These are phyloP conservation scores for Breynia disticha DNA, from an alignment of 441 rosid species.

Conservation along the genomic window DNA sequence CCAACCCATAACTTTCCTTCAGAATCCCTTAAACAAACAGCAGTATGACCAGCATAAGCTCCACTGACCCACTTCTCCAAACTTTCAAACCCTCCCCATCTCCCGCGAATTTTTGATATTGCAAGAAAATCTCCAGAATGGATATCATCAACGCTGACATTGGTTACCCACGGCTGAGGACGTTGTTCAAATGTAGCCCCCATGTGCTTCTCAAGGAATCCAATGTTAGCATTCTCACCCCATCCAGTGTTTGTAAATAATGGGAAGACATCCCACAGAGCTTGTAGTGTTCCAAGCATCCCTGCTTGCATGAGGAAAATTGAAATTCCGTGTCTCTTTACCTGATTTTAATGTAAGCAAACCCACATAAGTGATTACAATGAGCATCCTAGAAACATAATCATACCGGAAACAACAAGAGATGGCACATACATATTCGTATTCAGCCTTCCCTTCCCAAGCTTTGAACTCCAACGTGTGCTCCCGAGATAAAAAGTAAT, in stretches of 20 bases:
- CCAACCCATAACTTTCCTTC: conserved; percentile 93
- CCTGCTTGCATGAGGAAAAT: conserved; percentile 98
- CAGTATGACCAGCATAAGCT: conserved; percentile 89
- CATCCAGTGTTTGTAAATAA: conserved; percentile 86
- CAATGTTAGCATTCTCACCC: conserved; percentile 84
- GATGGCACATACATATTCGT: conserved; percentile 60
- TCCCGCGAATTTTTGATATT: conserved; percentile 86
- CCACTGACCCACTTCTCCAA: conserved; percentile 99
- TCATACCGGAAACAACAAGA: conserved; percentile 5
- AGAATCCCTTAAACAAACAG: conserved; percentile 81
- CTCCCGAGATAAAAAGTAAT: conserved; percentile 72
- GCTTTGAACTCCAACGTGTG: conserved; percentile 66
- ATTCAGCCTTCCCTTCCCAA: conserved; percentile 90
- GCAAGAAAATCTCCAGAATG: conserved; percentile 90
- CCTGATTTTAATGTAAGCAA: conserved; percentile 33
- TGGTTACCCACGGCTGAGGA: conserved; percentile 81
- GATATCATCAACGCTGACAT: conserved; percentile 58
- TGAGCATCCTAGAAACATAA: neutral
- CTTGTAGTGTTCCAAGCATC: conserved; percentile 85
- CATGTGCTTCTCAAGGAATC: conserved; percentile 84
- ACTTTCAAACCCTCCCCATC: conserved; percentile 99
- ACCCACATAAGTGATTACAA: neutral
- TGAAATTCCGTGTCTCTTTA: conserved; percentile 75
- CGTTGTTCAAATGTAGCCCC: conserved; percentile 67
- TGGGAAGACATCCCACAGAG: conserved; percentile 92